phyloP scores from a whole-genome alignment of 1,284 basidiomycete species.

The Apiotrichum porosum region DNA sequence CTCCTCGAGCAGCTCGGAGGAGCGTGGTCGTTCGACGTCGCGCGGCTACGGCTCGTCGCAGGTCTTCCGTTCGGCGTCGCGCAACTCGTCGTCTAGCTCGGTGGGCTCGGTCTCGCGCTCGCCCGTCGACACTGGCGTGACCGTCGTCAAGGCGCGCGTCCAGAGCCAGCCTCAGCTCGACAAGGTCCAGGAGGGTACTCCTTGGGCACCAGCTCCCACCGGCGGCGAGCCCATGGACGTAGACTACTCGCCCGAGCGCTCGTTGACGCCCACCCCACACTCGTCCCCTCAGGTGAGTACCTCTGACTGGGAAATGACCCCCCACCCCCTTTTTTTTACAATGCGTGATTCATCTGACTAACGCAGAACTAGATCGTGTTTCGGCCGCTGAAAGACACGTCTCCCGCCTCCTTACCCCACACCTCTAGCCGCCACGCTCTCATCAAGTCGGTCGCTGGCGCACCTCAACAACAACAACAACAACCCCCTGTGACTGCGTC shows the following conservation, averaged over 20 bases:
- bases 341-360: conserved; percentile 18
- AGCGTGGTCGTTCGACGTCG: conserved; percentile 33
- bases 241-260: conserved; percentile 39
- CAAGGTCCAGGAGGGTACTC: conserved; percentile 24
- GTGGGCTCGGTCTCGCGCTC: conserved; percentile 15
- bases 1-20: conserved; percentile 17
- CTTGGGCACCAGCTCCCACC: conserved; percentile 9
- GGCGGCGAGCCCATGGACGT: conserved; percentile 30
- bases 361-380: conserved; percentile 40
- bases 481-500: too few relatives aligned
- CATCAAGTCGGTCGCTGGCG: too few relatives aligned
- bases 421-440: conserved; percentile 23
- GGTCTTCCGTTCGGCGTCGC: conserved; percentile 32
- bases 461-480: too few relatives aligned
- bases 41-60: conserved; percentile 25
- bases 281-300: conserved; percentile 50
- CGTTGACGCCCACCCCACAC: conserved; percentile 48
- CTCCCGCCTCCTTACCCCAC: conserved; percentile 44
- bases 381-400: conserved; percentile 43
- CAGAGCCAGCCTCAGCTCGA: conserved; percentile 10
- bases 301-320: background rate
- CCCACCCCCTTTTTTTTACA: background rate
- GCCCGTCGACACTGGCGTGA: conserved; percentile 7
- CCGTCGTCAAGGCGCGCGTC: conserved; percentile 2
- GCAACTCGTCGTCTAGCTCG: conserved; percentile 27